phyloP scores from a whole-genome alignment of 352 stramenopile species.

The Phytophthora quininea region DNA sequence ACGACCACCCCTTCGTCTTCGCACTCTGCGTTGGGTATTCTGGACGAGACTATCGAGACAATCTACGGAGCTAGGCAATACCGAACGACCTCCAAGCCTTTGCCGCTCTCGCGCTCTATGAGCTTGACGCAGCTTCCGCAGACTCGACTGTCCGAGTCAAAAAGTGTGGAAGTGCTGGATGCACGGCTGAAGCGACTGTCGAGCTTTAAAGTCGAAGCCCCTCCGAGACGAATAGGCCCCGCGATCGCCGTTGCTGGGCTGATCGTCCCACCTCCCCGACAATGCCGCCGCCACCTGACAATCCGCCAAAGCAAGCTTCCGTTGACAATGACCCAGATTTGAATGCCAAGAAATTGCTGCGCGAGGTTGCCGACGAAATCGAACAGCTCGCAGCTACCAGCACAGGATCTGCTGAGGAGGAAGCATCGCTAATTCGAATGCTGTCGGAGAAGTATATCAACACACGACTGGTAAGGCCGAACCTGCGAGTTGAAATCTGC shows the following conservation, averaged over 20 bases:
- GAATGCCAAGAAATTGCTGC: constrained; percentile 39
- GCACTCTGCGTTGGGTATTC: constrained; percentile 43
- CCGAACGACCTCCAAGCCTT: constrained; percentile 9
- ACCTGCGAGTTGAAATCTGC: too few species aligned
- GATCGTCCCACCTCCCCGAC: constrained; percentile 30
- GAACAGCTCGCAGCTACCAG: constrained; percentile 35
- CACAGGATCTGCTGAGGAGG: constrained; percentile 13
- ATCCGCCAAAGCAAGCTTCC: constrained; percentile 10
- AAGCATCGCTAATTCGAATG: constrained; percentile 29
- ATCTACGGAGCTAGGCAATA: constrained; percentile 42
- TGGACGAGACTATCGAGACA: constrained; percentile 59
- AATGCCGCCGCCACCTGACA: constrained; percentile 14
- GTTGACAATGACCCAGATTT: constrained; percentile 38
- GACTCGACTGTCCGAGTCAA: constrained; percentile 23
- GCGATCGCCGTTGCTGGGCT: constrained; percentile 29
- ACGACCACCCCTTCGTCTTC: constrained; percentile 1
- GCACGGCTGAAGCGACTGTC: constrained; percentile 22
- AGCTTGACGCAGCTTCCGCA: constrained; percentile 22
- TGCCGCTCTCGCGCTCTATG: constrained; percentile 17
- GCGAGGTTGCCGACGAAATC: constrained; percentile 52
- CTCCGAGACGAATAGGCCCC: constrained; percentile 14
- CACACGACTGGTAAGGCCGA: constrained; percentile 34
- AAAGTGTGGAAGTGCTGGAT: constrained; percentile 22
- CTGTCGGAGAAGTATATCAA: constrained; percentile 55
- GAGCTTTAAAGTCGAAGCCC: constrained; percentile 17